Evolutionary conservation across 345 rosid species (phyloP), one percentile per base, ranked within the genome.

Genomic region (Balakata baccata): DNA sequence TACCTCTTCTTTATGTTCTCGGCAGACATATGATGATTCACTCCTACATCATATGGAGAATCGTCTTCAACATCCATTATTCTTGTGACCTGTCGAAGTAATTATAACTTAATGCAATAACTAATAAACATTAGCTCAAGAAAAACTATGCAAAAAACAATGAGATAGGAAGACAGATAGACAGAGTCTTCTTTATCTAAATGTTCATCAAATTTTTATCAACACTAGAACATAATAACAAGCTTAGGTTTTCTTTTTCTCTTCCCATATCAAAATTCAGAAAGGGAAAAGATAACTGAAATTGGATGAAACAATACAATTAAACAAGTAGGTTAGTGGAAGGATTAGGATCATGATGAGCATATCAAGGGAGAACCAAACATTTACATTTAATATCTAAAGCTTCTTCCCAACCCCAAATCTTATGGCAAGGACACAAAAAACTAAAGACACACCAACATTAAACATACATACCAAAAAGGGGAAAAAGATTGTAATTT

Each of bases 1-100:
- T 80, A 94, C 98, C 86, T 89, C 84, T 94, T 94, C 88, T 94
- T 94, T 84, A 92, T 78, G 61, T 89, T 89, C 45, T 90, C 93
- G 7, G 87, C 78, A 57, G 92, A 67, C 89, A 86, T 92, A 18
- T 85, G 90, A 22, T 81, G 87, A 77, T 89, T 89, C 57, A 84
- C 93, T 68, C 98, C 98, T 18, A 94, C 74, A 57, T 92, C 97
- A 63, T 92, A 94, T 12, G 89, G 95, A 80, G 84, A 83, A 81
- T 88, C 85, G 71, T 74, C 80, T 56, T 86, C 97, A 84, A 82
- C 87, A 72, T 80, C 95, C 95, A 94, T 87, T 17, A 92, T 89
- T 78, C 97, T 87, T 45, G 96, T 86, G 66, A 94, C 97, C 98
- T 94, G 83, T 51, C 66, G 57, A 79, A 6, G 43, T 12, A 74